A percentile compares a stretch with the other conserved stretches of the same genome.
These are phyloP conservation scores for Hymenoscyphus repandus DNA, from an alignment of 2,329 filamentous ascomycete genomes.

Conservation along the genomic window DNA sequence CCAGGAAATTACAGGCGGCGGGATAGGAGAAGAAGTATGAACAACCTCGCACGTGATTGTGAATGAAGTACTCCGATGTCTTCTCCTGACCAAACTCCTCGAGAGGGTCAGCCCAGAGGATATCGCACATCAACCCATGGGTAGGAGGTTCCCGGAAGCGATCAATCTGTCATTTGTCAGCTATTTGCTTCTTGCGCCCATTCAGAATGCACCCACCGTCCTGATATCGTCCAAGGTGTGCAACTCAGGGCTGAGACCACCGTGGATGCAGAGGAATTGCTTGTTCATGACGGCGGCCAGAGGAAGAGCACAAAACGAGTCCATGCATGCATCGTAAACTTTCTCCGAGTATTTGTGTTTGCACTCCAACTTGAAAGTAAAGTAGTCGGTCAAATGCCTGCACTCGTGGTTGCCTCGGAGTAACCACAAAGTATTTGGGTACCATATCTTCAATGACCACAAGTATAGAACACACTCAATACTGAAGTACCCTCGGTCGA, in stretches of 20 bases:
- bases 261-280: conserved; percentile 98
- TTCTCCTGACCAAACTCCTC: conserved; percentile 99
- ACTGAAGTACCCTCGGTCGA: conserved; percentile 97
- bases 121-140: conserved; percentile 97
- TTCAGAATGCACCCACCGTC: conserved; percentile 51
- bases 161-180: conserved; percentile 62
- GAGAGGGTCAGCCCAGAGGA: conserved; percentile 95
- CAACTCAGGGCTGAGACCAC: conserved; percentile 89
- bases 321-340: conserved; percentile 96
- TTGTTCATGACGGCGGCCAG: conserved; percentile 99
- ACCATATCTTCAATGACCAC: conserved; percentile 98
- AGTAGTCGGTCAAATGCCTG: conserved; percentile 97
- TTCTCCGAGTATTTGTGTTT: conserved; percentile 99
- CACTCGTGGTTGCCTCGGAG: conserved; percentile 98
- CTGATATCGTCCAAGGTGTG: conserved; percentile 94
- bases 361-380: conserved; percentile 99
- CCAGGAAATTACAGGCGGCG: conserved; percentile 91
- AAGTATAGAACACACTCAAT: conserved; percentile 98
- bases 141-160: conserved; percentile 97
- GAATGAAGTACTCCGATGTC: conserved; percentile 93
- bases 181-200: background rate
- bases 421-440: conserved; percentile 94
- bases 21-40: conserved; percentile 99
- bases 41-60: conserved; percentile 97
- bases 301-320: conserved; percentile 91